Percentiles rank a stretch among this genome's conserved stretches.
phyloP scores from a whole-genome alignment of 2,329 filamentous ascomycete genomes.

The Monascus ruber region DNA sequence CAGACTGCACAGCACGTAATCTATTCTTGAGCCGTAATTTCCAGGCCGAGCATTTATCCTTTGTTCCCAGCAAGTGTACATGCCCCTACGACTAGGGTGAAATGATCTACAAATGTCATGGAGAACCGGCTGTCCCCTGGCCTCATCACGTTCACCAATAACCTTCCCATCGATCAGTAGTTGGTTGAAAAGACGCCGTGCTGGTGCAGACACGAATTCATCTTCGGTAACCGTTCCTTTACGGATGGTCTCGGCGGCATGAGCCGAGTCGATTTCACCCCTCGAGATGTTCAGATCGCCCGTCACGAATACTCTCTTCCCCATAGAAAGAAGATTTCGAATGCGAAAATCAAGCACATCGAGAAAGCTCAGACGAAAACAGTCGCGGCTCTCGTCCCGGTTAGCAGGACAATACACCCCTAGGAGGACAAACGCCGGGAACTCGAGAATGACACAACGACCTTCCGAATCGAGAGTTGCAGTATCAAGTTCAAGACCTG shows the following conservation, averaged over 20 bases:
- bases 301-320: conserved; percentile 74
- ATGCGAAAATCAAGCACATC: conserved; percentile 70
- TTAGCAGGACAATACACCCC: conserved; percentile 88
- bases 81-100: conserved; percentile 66
- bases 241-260: conserved; percentile 56
- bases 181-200: conserved; percentile 72
- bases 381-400: conserved; percentile 69
- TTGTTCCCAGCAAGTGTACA: conserved; percentile 98
- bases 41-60: conserved; percentile 91
- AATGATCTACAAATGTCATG: conserved; percentile 77
- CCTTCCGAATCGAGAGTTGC: conserved; percentile 76
- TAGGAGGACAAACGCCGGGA: conserved; percentile 85
- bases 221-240: conserved; percentile 58
- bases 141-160: conserved; percentile 52
- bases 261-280: conserved; percentile 63
- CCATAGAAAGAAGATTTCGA: conserved; percentile 66
- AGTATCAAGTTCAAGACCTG: conserved; percentile 52
- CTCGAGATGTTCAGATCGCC: conserved; percentile 79
- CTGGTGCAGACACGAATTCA: conserved; percentile 61
- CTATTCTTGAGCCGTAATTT: conserved; percentile 85
- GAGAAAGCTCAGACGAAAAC: conserved; percentile 72
- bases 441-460: conserved; percentile 81
- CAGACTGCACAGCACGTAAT: conserved; percentile 78
- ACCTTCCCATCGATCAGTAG: conserved; percentile 65
- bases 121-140: conserved; percentile 58